These are phyloP conservation scores for Claviceps citrina DNA, from an alignment of 2,329 filamentous ascomycete genomes.

Conservation along the genomic window DNA sequence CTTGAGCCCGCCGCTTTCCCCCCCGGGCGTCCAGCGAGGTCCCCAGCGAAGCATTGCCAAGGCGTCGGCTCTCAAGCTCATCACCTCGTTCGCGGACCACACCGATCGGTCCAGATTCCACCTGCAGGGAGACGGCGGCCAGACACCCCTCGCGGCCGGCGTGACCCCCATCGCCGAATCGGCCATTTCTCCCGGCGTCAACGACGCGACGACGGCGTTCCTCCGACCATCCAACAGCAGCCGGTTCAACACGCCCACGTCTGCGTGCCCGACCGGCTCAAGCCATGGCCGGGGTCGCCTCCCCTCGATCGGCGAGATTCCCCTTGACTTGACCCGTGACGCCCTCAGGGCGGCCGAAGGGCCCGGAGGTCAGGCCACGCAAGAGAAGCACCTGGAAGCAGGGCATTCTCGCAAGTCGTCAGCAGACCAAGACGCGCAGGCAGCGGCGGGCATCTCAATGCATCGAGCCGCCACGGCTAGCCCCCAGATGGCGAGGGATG, in stretches of 20 bases:
- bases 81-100: constrained; percentile 68
- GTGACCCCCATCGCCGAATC: constrained; percentile 78
- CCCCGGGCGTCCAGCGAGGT: constrained; percentile 46
- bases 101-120: constrained; percentile 50
- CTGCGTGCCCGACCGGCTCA: constrained; percentile 42
- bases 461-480: constrained; percentile 53
- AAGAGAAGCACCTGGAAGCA: constrained; percentile 15
- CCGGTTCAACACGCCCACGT: constrained; percentile 53
- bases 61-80: constrained; percentile 72
- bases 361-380: constrained; percentile 12
- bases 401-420: constrained; percentile 23
- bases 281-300: constrained; percentile 50
- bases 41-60: constrained; percentile 55
- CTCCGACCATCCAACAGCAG: constrained; percentile 52
- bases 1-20: constrained; percentile 58
- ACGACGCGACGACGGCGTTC: constrained; percentile 51
- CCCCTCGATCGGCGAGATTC: constrained; percentile 57
- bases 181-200: constrained; percentile 46
- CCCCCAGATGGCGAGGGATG: constrained; percentile 45
- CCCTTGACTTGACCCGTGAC: constrained; percentile 18
- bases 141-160: constrained; percentile 67
- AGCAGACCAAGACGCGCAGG: constrained; percentile 26
- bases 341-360: constrained; percentile 14
- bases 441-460: constrained; percentile 30
- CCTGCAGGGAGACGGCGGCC: constrained; percentile 36